Evolutionary conservation across 2,329 filamentous ascomycete genomes (phyloP).

Genomic region (Macrophomina pseudophaseolina): DNA sequence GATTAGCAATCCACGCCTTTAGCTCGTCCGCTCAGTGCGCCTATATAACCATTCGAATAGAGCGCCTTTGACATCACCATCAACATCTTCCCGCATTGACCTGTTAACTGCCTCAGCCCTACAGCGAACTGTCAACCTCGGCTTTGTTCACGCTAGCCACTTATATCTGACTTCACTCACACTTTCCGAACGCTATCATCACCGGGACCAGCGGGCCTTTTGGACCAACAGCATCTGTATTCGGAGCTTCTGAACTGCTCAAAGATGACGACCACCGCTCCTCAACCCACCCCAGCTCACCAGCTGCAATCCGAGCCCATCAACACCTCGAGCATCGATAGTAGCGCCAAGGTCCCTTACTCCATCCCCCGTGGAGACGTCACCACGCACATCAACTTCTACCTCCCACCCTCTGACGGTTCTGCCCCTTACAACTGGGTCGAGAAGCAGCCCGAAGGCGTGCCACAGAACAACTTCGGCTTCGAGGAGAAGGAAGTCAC

Average conservation of each 20-base stretch:
- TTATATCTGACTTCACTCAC: no score
- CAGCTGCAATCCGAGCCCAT: conserved; percentile 41
- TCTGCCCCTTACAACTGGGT: conserved; percentile 69
- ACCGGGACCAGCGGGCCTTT: no score
- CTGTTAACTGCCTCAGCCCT: not conserved
- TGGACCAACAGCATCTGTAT: not conserved
- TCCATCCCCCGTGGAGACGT: conserved; percentile 65
- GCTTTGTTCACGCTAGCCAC: not conserved
- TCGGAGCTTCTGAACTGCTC: no score
- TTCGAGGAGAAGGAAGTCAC: conserved; percentile 54
- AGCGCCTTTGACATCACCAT: conserved; percentile 10
- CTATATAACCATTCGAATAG: conserved; percentile 13
- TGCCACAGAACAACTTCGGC: conserved; percentile 69
- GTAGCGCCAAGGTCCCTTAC: conserved; percentile 34
- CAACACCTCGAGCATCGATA: conserved; percentile 36
- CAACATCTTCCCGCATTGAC: not conserved
- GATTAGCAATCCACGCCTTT: conserved; percentile 14
- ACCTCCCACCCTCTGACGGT: conserved; percentile 64
- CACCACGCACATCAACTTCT: conserved; percentile 69
- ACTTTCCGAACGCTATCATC: no score
- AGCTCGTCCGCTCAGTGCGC: not conserved
- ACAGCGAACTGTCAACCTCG: not conserved
- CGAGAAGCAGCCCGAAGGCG: conserved; percentile 64
- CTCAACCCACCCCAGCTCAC: conserved; percentile 49
- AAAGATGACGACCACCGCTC: conserved; percentile 51